Percentiles rank a stretch among this genome's conserved stretches.
Conservation (phyloP, 106 monocot species). For the Dendrobium huoshanense region DNA sequence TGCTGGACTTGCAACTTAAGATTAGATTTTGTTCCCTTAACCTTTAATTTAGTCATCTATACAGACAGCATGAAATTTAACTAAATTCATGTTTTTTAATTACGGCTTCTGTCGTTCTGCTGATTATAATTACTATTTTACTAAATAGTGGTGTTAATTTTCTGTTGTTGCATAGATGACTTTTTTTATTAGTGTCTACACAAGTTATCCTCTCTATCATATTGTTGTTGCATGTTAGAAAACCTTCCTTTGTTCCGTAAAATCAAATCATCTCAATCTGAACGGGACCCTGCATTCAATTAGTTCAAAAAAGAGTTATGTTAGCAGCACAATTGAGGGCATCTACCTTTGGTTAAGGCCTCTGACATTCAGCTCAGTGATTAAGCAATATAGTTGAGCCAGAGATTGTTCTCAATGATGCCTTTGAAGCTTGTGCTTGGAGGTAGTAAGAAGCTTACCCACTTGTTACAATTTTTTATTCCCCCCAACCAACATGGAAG, state of each 20-base stretch:
- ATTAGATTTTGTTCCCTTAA: neutral
- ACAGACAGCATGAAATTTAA: neutral
- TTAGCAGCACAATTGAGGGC: neutral
- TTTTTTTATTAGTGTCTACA: neutral
- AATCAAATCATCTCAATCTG: neutral
- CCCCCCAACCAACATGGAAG: no score
- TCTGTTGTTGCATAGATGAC: neutral
- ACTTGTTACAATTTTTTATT: no score
- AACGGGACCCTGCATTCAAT: neutral
- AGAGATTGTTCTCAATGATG: neutral
- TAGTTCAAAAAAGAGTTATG: neutral
- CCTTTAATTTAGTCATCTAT: neutral
- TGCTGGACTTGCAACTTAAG: neutral
- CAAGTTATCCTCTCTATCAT: neutral
- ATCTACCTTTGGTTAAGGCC: neutral
- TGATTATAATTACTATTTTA: neutral
- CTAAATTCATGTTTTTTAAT: neutral
- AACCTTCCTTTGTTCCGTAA: neutral
- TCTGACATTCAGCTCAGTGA: neutral
- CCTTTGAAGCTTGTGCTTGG: no score
- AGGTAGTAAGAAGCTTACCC: no score
- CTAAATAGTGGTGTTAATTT: neutral
- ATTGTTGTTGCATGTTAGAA: neutral
- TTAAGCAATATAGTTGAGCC: neutral
- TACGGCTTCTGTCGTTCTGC: neutral